These are phyloP conservation scores for Kodamaea sp. DNA, from an alignment of 1,139 yeast genomes.

Conservation along the genomic window DNA sequence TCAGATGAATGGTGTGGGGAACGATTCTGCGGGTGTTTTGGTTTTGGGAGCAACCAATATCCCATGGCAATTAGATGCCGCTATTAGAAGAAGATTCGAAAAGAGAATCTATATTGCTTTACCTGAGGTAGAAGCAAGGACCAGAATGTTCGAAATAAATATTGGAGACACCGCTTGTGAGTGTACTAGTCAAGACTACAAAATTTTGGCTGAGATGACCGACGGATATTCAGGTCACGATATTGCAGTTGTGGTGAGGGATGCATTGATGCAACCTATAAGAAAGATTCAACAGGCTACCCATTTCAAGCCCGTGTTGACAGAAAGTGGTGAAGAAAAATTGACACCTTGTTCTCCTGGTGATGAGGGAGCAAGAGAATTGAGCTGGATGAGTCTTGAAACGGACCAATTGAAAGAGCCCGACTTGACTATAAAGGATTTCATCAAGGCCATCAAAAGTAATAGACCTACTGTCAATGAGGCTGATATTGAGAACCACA, in stretches of 20 bases:
- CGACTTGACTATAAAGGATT: constrained; percentile 84
- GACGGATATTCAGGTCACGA: constrained; percentile 98
- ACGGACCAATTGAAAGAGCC: constrained; percentile 92
- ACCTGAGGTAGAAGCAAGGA: constrained; percentile 89
- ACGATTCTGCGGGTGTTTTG: constrained; percentile 87
- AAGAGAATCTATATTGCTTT: constrained; percentile 91
- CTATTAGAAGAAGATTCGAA: constrained; percentile 95
- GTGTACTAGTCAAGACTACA: constrained; percentile 70
- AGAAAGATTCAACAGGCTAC: constrained; percentile 96
- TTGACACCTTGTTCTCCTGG: constrained; percentile 97
- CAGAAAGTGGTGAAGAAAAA: constrained; percentile 42
- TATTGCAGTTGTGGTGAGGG: constrained; percentile 93
- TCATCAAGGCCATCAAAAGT: constrained; percentile 85
- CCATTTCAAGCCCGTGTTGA: constrained; percentile 70
- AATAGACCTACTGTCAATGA: constrained; percentile 95
- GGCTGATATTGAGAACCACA: constrained; percentile 77
- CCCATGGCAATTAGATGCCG: constrained; percentile 99
- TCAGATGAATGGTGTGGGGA: constrained; percentile 99
- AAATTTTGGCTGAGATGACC: constrained; percentile 85
- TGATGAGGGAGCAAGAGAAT: constrained; percentile 78
- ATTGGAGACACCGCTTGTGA: constrained; percentile 89
- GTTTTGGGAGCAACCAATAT: constrained; percentile 98
- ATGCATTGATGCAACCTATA: constrained; percentile 97
- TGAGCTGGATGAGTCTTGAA: constrained; percentile 90
- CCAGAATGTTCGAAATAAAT: constrained; percentile 90